Base-by-base conservation (phyloP, 192 early-diverging fungal species). In the Globomyces pollinis-pini region DNA sequence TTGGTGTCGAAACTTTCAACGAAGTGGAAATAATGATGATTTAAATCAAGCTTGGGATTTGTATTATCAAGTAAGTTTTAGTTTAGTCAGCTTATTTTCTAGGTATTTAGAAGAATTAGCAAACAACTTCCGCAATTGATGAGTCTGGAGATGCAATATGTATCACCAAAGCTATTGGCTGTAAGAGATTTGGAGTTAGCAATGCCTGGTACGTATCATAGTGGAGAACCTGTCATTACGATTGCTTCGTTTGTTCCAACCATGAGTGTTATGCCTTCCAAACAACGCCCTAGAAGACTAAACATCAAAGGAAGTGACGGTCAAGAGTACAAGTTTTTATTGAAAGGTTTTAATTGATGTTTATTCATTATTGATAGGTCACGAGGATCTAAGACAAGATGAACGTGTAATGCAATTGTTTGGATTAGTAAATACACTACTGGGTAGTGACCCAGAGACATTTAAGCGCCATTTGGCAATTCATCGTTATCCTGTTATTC, bases 321-420 rank as follows among this genome's bases (percentile, higher is more conserved):
- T 11, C 76, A 78, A 23, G 87, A 89, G 21, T 96, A 96, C 61
- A 84, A 86, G 65, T 99, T 84, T 59, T 65, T 96, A 45, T 76
- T 98, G 43, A 99, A 99, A 76, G n/a, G n/a, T n/a, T n/a, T n/a
- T n/a, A n/a, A n/a, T n/a, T n/a, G n/a, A n/a, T n/a, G n/a, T n/a
- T n/a, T n/a, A n/a, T n/a, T n/a, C n/a, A n/a, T n/a, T n/a, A n/a
- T n/a, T n/a, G n/a, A n/a, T n/a, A n/a, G 96, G 79, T n/a, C 93
- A 93, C 61, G 96, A 99, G 70, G 96, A 99, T 78, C 67, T 99
- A 38, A 87, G 94, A 41, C 93, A 96, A 68, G 96, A 99, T 64
- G 96, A 99, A 75, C 86, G 96, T 43, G 94, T 92, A 11, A 98
- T 98, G 94, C 95, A 98, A 69, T 64, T 96, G 31, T 98, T 98